These are phyloP conservation scores for Funneliformis caledonium DNA, from an alignment of 371 early-diverging fungal genomes.

Conservation along the genomic window DNA sequence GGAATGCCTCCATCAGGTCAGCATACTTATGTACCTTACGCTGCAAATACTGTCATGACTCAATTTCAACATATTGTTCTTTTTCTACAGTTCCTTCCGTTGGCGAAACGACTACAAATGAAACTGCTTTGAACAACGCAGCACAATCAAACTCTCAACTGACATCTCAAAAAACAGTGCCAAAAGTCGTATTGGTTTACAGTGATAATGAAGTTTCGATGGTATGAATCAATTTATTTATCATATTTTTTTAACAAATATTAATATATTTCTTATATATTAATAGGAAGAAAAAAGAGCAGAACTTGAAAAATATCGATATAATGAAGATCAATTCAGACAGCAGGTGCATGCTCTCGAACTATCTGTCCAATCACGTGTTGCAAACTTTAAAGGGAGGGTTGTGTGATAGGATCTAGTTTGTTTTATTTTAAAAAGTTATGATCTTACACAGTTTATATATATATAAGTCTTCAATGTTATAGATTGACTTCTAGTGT, in stretches of 20 bases:
- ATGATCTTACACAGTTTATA: conserved; percentile 14
- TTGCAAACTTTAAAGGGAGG: conserved; percentile 33
- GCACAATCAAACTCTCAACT: conserved; percentile 1
- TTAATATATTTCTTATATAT: background rate
- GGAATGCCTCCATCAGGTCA: conserved; percentile 5
- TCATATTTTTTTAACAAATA: background rate
- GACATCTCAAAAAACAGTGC: conserved; percentile 1
- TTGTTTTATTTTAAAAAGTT: background rate
- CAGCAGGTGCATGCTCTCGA: conserved; percentile 33
- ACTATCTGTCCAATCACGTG: conserved; percentile 19
- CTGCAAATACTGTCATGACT: background rate
- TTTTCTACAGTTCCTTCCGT: background rate
- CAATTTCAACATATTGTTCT: conserved; percentile 8
- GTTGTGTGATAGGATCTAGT: conserved; percentile 19
- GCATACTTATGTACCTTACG: background rate
- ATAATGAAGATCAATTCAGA: conserved; percentile 16
- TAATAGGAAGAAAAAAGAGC: conserved; percentile 34
- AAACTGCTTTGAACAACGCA: background rate
- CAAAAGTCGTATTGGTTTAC: conserved; percentile 18
- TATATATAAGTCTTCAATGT: background rate
- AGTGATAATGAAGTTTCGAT: conserved; percentile 36
- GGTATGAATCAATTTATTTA: conserved; percentile 14
- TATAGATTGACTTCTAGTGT: conserved; percentile 26
- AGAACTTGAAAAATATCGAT: conserved; percentile 25
- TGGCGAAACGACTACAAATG: background rate